A percentile compares a stretch with the other conserved stretches of the same genome.
Conservation (phyloP, 495 filamentous ascomycete genomes). For the Thozetella sp. region DNA sequence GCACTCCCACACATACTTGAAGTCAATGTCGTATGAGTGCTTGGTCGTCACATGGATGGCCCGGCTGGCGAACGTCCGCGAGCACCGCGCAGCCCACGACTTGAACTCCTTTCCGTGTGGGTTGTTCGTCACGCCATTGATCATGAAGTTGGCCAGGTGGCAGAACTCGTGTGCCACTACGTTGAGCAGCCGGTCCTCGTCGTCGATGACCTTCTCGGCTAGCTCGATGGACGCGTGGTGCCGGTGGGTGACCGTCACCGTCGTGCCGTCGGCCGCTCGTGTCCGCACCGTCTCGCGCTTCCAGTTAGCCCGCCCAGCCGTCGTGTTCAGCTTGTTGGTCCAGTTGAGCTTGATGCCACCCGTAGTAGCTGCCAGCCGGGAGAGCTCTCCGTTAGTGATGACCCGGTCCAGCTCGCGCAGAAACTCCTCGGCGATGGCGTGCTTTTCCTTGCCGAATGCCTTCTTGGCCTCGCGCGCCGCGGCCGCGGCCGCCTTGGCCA, state of each 20-base stretch:
- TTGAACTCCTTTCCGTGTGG: slow-evolving; percentile 89
- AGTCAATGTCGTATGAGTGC: slow-evolving; percentile 84
- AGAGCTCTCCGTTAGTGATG: slow-evolving; percentile 66
- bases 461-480: slow-evolving; percentile 48
- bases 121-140: slow-evolving; percentile 64
- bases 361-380: slow-evolving; percentile 57
- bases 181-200: slow-evolving; percentile 77
- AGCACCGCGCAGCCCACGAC: slow-evolving; percentile 54
- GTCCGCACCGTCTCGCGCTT: slow-evolving; percentile 57
- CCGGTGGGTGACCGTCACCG: slow-evolving; percentile 23
- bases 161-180: slow-evolving; percentile 94
- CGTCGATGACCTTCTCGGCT: slow-evolving; percentile 81
- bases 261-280: slow-evolving; percentile 7
- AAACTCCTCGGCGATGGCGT: slow-evolving; percentile 67
- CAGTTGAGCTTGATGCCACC: slow-evolving; percentile 82
- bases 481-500: neutral
- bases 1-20: slow-evolving; percentile 89
- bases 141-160: slow-evolving; percentile 87
- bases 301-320: slow-evolving; percentile 88
- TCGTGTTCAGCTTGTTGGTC: slow-evolving; percentile 83
- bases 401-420: slow-evolving; percentile 70
- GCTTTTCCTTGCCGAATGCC: slow-evolving; percentile 68
- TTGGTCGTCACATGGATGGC: slow-evolving; percentile 79
- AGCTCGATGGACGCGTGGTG: slow-evolving; percentile 86
- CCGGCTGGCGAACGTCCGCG: slow-evolving; percentile 40